A percentile compares a stretch with the other conserved stretches of the same genome.
Evolutionary conservation across 1,284 basidiomycete genomes (phyloP).

Genomic region (Melampsora abietis-canadensis): DNA sequence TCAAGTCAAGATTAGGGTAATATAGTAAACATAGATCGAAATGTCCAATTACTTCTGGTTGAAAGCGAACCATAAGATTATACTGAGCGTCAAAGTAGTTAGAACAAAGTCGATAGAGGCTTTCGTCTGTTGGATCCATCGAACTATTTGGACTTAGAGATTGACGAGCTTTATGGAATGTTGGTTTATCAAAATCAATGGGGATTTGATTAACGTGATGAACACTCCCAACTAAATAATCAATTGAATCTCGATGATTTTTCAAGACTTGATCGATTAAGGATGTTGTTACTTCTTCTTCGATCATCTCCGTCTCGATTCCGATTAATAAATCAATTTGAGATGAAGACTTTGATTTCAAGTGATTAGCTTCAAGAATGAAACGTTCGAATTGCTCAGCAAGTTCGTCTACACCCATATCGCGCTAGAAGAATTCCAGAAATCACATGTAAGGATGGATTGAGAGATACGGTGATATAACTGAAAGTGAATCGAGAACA

Average conservation of each 20-base stretch:
- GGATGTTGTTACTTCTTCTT: conserved; percentile 62
- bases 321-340: conserved; percentile 78
- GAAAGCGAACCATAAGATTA: conserved; percentile 65
- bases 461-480: background rate
- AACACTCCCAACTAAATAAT: conserved; percentile 88
- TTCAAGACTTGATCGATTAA: conserved; percentile 58
- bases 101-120: conserved; percentile 57
- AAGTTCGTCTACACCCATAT: conserved; percentile 56
- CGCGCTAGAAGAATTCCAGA: conserved; percentile 7
- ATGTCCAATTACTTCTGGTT: conserved; percentile 88
- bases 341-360: conserved; percentile 63
- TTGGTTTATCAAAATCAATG: conserved; percentile 83
- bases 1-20: conserved; percentile 47
- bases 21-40: conserved; percentile 85
- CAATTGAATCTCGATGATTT: conserved; percentile 62
- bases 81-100: conserved; percentile 80
- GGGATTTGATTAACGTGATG: conserved; percentile 85
- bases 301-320: conserved; percentile 88
- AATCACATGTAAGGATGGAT: background rate
- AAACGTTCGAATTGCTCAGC: conserved; percentile 66
- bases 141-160: conserved; percentile 46
- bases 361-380: conserved; percentile 69
- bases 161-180: conserved; percentile 56
- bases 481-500: background rate
- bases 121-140: conserved; percentile 45